phyloP scores from a whole-genome alignment of 2,329 filamentous ascomycete species.

The Fusarium sterilihyphosum region DNA sequence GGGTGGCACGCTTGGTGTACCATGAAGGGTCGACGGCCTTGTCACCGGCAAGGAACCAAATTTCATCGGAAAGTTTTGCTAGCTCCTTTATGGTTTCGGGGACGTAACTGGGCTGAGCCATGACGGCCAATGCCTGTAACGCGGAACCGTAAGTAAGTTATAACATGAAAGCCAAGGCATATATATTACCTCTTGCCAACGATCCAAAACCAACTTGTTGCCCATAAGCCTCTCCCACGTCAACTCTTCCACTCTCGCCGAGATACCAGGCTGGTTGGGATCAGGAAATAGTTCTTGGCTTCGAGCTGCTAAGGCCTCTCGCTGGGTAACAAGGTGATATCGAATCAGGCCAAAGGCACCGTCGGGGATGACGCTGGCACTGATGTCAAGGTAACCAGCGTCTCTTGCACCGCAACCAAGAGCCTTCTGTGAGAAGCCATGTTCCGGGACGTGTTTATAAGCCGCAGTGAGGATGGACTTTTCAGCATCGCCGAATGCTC shows the following conservation, averaged over 20 bases:
- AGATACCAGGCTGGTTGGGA: slow-evolving; percentile 56
- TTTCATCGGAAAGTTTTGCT: slow-evolving; percentile 86
- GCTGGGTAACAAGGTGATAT: slow-evolving; percentile 77
- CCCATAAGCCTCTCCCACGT: slow-evolving; percentile 80
- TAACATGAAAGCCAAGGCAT: not conserved
- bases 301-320: slow-evolving; percentile 64
- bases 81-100: slow-evolving; percentile 82
- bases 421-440: slow-evolving; percentile 82
- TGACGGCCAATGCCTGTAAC: slow-evolving; percentile 82
- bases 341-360: slow-evolving; percentile 84
- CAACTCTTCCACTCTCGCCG: slow-evolving; percentile 74
- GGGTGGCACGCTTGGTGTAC: slow-evolving; percentile 75
- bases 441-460: slow-evolving; percentile 77
- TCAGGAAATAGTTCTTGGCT: slow-evolving; percentile 53
- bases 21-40: slow-evolving; percentile 83
- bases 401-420: slow-evolving; percentile 83
- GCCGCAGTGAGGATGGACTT: slow-evolving; percentile 83
- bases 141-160: slow-evolving; percentile 16
- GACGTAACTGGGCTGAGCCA: slow-evolving; percentile 85
- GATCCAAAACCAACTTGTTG: slow-evolving; percentile 76
- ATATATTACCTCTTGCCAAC: slow-evolving; percentile 83
- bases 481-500: slow-evolving; percentile 75
- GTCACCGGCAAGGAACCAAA: slow-evolving; percentile 88
- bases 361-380: slow-evolving; percentile 81
- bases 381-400: slow-evolving; percentile 86